Evolutionary conservation across 257 asterid species (phyloP).

Genomic region (Petunia secreta): DNA sequence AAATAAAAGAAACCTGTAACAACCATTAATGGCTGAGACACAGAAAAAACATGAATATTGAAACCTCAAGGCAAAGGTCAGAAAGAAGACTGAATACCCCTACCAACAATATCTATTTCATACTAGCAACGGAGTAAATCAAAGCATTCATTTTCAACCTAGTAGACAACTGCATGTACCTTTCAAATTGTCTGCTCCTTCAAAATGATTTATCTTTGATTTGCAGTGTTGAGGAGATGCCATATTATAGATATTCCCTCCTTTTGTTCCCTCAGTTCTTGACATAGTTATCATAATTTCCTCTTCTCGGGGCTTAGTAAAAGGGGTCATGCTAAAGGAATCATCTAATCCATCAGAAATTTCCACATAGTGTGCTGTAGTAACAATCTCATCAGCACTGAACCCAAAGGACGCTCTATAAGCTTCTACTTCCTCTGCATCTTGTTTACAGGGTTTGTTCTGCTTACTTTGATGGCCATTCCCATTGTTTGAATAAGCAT

Average conservation of each 20-base stretch:
- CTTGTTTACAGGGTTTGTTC: slow-evolving; percentile 69
- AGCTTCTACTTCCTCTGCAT: slow-evolving; percentile 91
- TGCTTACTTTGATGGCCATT: slow-evolving; percentile 73
- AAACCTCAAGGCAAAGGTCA: slow-evolving; percentile 9
- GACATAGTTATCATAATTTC: slow-evolving; percentile 42
- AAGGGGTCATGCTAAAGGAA: slow-evolving; percentile 71
- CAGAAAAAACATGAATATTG: not conserved
- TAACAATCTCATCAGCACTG: slow-evolving; percentile 96
- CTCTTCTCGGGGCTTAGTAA: slow-evolving; percentile 46
- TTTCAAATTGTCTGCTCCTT: slow-evolving; percentile 33
- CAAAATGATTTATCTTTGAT: slow-evolving; percentile 43
- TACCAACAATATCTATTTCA: not conserved
- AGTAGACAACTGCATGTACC: slow-evolving; percentile 20
- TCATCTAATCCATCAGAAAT: slow-evolving; percentile 80
- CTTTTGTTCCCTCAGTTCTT: slow-evolving; percentile 40
- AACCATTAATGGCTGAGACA: not conserved
- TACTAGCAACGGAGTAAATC: not conserved
- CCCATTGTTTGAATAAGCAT: slow-evolving; percentile 68
- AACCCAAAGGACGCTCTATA: slow-evolving; percentile 98
- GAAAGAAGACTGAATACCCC: not conserved
- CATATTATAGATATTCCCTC: slow-evolving; percentile 33
- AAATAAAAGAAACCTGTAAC: not conserved
- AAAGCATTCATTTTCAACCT: too few relatives aligned
- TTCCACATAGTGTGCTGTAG: slow-evolving; percentile 84
- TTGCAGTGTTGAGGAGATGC: slow-evolving; percentile 49